Base-by-base conservation (phyloP, 2,329 filamentous ascomycete species). In the Trichoderma gracile region DNA sequence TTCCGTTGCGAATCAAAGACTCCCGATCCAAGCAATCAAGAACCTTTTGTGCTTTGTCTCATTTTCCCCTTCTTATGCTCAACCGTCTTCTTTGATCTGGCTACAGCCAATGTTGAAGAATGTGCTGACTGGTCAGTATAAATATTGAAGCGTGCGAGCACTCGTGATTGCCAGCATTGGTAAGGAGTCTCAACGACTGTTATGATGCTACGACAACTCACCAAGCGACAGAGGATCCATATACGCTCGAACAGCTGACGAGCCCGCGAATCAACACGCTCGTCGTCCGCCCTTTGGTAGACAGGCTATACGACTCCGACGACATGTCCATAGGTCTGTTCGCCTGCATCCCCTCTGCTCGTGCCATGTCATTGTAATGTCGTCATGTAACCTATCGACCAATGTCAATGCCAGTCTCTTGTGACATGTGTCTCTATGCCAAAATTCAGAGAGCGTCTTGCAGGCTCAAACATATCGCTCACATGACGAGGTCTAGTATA, bases 231-330 rank as follows among this genome's bases (percentile, higher is more conserved):
- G 78, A 80, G 69, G 78, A 80, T 57, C 76, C 76, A 5, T 80
- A 79, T 65, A 80, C 78, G 1, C 68, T 85, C 64, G 86, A 90
- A 56, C 88, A 91, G 72, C 79, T 91, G 33, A 84, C 84, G 69
- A 86, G 86, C 67, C 88, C 87, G 9, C 82, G 87, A 42, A 86
- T 91, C 80, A 90, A 90, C 69, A 80, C 84, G 38, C 78, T 86
- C 14, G 82, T 90, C 54, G 86, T 90, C 6, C 82, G 88, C 55
- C 88, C 88, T 3, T 76, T 91, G n/a, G 87, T 90, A 12, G 86
- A 90, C 68, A 82, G 86, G 47, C 79, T 90, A 0, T 90, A 89
- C 72, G 83, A 87, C 63, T 80, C 83, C 46, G 80, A 86, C 25
- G 88, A 91, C 74, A 82, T 88, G 40, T 89, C 87, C 1, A 80